Evolutionary conservation across 768 basidiomycete genomes (phyloP).

Genomic region (Favolaschia claudopus): DNA sequence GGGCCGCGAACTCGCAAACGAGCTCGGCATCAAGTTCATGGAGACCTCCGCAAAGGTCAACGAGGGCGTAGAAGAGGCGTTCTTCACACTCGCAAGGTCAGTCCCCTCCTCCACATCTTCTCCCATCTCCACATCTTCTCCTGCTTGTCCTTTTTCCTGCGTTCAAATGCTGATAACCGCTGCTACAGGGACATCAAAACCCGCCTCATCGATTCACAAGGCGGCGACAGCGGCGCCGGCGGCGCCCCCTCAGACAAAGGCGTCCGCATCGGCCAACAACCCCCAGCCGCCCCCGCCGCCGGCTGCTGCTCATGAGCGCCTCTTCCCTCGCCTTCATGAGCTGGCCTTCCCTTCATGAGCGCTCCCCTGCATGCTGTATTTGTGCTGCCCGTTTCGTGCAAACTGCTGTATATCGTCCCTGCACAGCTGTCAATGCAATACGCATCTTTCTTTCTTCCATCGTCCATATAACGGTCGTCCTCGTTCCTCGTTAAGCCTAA

Average conservation of each 20-base stretch:
- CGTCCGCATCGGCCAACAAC: constrained; percentile 16
- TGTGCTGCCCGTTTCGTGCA: neutral
- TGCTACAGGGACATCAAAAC: constrained; percentile 97
- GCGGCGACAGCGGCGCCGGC: constrained; percentile 57
- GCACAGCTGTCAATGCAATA: no score
- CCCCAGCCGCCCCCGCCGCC: constrained; percentile 11
- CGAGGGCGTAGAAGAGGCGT: constrained; percentile 98
- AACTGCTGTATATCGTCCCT: no score
- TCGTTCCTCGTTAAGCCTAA: constrained; percentile 16
- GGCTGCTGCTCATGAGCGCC: constrained; percentile 26
- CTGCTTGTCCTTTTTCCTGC: no score
- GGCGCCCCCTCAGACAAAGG: constrained; percentile 55
- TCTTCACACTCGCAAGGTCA: constrained; percentile 96
- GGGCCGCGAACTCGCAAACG: constrained; percentile 85
- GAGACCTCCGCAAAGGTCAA: constrained; percentile 99
- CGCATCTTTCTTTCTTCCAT: neutral
- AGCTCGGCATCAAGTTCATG: constrained; percentile 91
- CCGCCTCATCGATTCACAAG: constrained; percentile 94
- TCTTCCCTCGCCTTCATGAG: neutral
- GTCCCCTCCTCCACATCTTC: neutral
- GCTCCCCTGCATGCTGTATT: no score
- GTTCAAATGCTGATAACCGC: no score
- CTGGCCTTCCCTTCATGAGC: no score
- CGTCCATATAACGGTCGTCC: neutral
- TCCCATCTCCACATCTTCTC: no score